Evolutionary conservation across 352 stramenopile genomes (phyloP).

Genomic region (Halophytophthora polymorphica): DNA sequence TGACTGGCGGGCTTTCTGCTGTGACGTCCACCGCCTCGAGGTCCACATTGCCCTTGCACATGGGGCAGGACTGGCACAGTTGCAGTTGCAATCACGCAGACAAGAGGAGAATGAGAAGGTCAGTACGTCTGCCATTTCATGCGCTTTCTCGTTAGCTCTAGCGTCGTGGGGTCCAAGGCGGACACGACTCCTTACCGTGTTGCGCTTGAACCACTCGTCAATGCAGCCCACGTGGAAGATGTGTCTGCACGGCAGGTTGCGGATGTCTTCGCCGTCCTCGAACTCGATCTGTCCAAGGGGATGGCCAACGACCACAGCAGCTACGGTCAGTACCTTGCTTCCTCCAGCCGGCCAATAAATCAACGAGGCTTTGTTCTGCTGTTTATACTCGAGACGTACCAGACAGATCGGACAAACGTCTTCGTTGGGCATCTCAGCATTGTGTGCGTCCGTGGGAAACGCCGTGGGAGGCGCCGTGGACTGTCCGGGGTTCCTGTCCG

Average conservation of each 20-base stretch:
- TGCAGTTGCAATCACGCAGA: background rate
- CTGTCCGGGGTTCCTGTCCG: slow-evolving; percentile 23
- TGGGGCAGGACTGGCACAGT: slow-evolving; percentile 57
- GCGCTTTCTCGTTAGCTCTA: too few species aligned
- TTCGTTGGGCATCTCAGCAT: slow-evolving; percentile 29
- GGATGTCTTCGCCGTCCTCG: slow-evolving; percentile 69
- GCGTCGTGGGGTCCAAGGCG: too few species aligned
- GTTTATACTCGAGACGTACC: slow-evolving; percentile 23
- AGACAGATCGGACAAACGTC: slow-evolving; percentile 74
- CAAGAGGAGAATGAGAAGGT: background rate
- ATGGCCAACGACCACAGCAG: background rate
- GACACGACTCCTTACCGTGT: slow-evolving; percentile 58
- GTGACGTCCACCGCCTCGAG: slow-evolving; percentile 44
- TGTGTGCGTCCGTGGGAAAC: too few species aligned
- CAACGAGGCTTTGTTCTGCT: background rate
- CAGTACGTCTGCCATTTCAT: too few species aligned
- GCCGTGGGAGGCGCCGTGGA: slow-evolving; percentile 6
- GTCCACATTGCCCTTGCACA: slow-evolving; percentile 82
- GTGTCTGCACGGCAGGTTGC: slow-evolving; percentile 81
- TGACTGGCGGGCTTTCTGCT: slow-evolving; percentile 14
- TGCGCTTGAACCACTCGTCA: slow-evolving; percentile 84
- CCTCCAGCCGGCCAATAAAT: too few species aligned
- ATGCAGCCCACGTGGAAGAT: slow-evolving; percentile 90
- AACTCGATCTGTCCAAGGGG: slow-evolving; percentile 52
- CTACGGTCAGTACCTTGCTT: slow-evolving; percentile 3